Base-by-base conservation (phyloP, 1,284 basidiomycete species). In the Irpex sp. region DNA sequence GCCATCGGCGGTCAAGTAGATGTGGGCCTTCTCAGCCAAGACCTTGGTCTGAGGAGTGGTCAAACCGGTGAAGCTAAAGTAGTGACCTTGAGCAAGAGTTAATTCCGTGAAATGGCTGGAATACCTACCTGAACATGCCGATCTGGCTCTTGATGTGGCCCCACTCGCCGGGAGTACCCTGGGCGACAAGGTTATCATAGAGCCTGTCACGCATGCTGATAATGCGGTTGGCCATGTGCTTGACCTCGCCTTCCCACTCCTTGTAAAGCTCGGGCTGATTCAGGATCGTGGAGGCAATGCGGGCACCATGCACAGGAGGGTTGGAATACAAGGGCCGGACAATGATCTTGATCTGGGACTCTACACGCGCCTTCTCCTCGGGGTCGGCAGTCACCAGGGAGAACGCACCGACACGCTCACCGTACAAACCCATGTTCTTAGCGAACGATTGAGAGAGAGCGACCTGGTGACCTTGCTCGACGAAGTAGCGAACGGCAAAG, bases 381-480 rank as follows among this genome's bases (percentile, higher is more conserved):
- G 86, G 79, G 66, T 84, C 84, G 62, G 77, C 75, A 53, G 86
- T 86, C 57, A 90, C 87, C 68, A 98, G 75, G 21, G 93, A 95
- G 83, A 99, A 94, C n/a, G 93, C 90, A 19, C 96, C 96, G 62
- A 94, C 93, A 72, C 96, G 93, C 78, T 98, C 96, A 67, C 96
- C 97, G 75, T 99, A 99, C 47, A 99, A 84, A 64, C 97, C 96
- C 84, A 98, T 96, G 82, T 99, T 99, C 84, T 99, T 99, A 59
- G 97, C 97, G 76, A 98, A 99, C 59, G 93, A 95, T 77, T 99
- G 97, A 64, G 88, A 81, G 54, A 95, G 84, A 14, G 93, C 90
- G 66, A 95, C 78, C 70, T 93, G 90, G 77, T 95, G 93, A 48
- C 93, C 93, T 74, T 94, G 80, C 55, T 87, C 80, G 59, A 97